phyloP scores from a whole-genome alignment of 2,329 filamentous ascomycete species.

The Blastomyces silverae region DNA sequence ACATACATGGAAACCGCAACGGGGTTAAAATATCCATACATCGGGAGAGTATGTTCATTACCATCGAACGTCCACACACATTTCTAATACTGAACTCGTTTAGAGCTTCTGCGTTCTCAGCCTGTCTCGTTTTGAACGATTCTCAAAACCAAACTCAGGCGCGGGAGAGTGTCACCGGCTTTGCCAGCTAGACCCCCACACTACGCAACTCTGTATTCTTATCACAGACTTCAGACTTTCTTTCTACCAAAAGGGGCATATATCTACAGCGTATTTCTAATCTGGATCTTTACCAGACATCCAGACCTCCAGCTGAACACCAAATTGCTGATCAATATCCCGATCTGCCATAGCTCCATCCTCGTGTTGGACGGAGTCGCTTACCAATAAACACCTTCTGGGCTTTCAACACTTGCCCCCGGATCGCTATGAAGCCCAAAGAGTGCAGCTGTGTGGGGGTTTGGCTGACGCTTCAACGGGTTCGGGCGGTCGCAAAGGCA shows the following conservation, averaged over 20 bases:
- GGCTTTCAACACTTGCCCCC: background rate
- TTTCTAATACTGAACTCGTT: too few relatives aligned
- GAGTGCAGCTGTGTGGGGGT: background rate
- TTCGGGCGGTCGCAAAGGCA: too few relatives aligned
- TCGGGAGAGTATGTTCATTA: too few relatives aligned
- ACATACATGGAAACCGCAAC: too few relatives aligned
- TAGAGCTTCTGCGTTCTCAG: too few relatives aligned
- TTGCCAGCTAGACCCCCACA: too few relatives aligned
- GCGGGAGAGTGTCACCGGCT: too few relatives aligned
- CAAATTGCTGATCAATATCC: too few relatives aligned
- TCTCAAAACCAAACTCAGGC: background rate
- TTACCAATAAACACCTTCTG: background rate
- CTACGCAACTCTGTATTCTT: background rate
- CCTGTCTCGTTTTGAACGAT: background rate
- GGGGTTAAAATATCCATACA: too few relatives aligned
- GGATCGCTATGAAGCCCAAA: background rate
- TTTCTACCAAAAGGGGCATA: background rate
- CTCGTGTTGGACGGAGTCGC: background rate
- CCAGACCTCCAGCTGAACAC: too few relatives aligned
- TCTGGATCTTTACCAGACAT: background rate
- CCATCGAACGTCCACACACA: too few relatives aligned
- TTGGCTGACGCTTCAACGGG: too few relatives aligned
- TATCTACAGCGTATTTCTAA: background rate
- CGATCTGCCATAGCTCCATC: background rate
- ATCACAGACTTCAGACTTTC: background rate